Conservation (phyloP, 1,139 yeast genomes). For the Geotrichum aggregatum region DNA sequence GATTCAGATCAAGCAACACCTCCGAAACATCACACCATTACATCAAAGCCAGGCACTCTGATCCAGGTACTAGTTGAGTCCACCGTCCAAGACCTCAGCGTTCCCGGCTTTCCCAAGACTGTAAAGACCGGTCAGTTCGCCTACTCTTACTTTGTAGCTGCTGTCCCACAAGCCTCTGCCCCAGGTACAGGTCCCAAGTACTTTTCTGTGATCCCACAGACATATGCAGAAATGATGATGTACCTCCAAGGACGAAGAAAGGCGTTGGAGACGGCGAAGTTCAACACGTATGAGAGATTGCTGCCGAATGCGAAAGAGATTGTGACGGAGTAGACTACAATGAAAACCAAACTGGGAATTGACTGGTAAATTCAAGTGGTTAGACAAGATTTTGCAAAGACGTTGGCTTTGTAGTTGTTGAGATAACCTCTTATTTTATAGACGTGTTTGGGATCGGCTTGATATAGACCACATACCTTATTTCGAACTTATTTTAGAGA, state of each 20-base stretch:
- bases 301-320: constrained; percentile 16
- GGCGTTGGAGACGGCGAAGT: constrained; percentile 75
- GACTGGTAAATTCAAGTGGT: no score
- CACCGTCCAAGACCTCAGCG: constrained; percentile 61
- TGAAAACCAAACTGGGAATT: not conserved
- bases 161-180: constrained; percentile 35
- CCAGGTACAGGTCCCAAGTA: constrained; percentile 40
- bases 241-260: constrained; percentile 86
- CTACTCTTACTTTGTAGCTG: constrained; percentile 81
- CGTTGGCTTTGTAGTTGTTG: no score
- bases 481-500: no score
- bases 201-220: constrained; percentile 75
- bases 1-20: no score
- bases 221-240: constrained; percentile 88
- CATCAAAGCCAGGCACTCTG: constrained; percentile 70
- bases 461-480: no score
- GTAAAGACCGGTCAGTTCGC: constrained; percentile 85
- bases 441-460: not conserved
- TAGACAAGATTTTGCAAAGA: no score
- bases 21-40: constrained; percentile 8
- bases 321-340: constrained; percentile 17
- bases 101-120: constrained; percentile 41
- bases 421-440: not conserved
- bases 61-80: constrained; percentile 88
- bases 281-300: constrained; percentile 25